Percentiles rank a stretch among this genome's conserved stretches.
These are phyloP conservation scores for Rhododendron mucronatum DNA, from an alignment of 148 eudicot species.

Conservation along the genomic window DNA sequence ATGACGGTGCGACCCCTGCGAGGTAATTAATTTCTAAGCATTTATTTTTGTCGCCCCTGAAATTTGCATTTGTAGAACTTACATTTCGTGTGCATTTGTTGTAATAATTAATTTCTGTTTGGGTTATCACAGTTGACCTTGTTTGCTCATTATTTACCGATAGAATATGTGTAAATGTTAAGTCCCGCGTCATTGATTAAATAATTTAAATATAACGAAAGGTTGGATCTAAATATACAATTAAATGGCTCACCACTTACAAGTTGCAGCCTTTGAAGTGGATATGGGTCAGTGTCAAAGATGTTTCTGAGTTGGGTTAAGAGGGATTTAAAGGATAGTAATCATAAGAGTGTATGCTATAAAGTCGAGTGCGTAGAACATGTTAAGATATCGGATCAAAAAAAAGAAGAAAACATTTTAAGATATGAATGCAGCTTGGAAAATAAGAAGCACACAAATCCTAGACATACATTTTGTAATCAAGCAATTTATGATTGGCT, in stretches of 20 bases:
- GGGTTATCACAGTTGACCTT: neutral
- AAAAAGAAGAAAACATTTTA: neutral
- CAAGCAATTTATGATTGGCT: neutral
- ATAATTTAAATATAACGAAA: too few species aligned
- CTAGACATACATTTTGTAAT: neutral
- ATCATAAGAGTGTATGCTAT: neutral
- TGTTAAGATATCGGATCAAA: neutral
- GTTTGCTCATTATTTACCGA: neutral
- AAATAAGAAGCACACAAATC: neutral
- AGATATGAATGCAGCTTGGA: neutral
- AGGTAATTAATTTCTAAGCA: neutral
- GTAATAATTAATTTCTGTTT: neutral
- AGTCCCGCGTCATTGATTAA: neutral
- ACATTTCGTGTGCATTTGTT: neutral
- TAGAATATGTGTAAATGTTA: too few species aligned
- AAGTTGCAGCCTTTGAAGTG: too few species aligned
- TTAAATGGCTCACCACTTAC: too few species aligned
- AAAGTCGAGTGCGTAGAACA: neutral
- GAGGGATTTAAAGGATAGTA: neutral
- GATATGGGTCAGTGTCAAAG: neutral
- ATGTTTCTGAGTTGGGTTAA: neutral
- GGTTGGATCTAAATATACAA: too few species aligned
- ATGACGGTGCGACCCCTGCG: neutral
- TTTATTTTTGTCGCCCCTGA: neutral
- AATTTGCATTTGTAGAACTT: neutral